phyloP scores from a whole-genome alignment of 2,329 filamentous ascomycete genomes.

The Escovopsis sp. region DNA sequence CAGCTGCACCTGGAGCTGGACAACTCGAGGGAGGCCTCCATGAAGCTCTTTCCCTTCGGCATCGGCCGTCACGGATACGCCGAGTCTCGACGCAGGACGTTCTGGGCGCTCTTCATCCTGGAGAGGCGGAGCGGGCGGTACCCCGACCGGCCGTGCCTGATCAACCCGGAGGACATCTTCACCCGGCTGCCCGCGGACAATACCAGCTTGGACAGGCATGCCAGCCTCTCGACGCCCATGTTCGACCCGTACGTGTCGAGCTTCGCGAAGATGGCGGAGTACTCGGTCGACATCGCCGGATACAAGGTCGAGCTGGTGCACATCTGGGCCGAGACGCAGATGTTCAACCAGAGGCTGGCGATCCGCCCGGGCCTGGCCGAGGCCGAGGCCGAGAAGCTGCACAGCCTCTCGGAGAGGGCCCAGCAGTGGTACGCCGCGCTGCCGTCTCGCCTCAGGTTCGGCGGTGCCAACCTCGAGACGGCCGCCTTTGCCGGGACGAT shows the following conservation, averaged over 20 bases:
- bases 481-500: constrained; percentile 36
- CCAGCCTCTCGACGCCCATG: constrained; percentile 39
- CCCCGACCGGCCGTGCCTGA: constrained; percentile 34
- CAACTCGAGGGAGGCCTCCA: constrained; percentile 24
- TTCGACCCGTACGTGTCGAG: constrained; percentile 35
- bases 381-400: constrained; percentile 20
- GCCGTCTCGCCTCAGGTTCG: constrained; percentile 38
- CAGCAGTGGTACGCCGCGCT: constrained; percentile 43
- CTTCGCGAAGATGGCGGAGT: constrained; percentile 9
- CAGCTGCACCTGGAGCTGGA: constrained; percentile 49
- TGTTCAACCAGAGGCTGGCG: constrained; percentile 34
- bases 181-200: constrained; percentile 49
- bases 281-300: constrained; percentile 36
- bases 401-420: constrained; percentile 33
- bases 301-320: constrained; percentile 47
- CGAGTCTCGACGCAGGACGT: constrained; percentile 54
- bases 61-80: constrained; percentile 41
- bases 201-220: constrained; percentile 44
- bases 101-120: constrained; percentile 57
- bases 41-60: constrained; percentile 35
- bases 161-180: constrained; percentile 50
- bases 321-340: constrained; percentile 49
- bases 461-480: constrained; percentile 38
- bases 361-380: constrained; percentile 13
- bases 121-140: constrained; percentile 51